Evolutionary conservation across 2,329 filamentous ascomycete species (phyloP).

Genomic region (Tricladium varicosporioides): DNA sequence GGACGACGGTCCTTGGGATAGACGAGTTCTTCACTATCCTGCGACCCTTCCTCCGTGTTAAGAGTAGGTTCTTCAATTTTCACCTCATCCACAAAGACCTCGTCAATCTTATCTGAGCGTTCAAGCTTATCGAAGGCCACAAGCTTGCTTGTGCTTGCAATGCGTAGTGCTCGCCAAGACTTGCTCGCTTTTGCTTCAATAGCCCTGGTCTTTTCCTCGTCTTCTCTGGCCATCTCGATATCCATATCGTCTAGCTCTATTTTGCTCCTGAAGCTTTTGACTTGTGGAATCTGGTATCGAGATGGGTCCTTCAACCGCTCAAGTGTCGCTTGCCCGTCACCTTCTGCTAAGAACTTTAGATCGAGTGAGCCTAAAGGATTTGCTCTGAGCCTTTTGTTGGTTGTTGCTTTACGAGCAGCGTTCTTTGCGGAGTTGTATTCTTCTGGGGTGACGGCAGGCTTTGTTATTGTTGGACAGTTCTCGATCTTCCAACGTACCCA

Average conservation of each 20-base stretch:
- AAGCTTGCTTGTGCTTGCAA: constrained; percentile 73
- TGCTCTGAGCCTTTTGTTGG: constrained; percentile 67
- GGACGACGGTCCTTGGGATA: constrained; percentile 50
- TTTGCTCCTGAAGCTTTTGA: constrained; percentile 67
- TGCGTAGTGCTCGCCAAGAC: constrained; percentile 82
- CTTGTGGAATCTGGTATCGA: constrained; percentile 66
- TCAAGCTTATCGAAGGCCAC: constrained; percentile 84
- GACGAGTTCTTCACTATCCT: constrained; percentile 34
- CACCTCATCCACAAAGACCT: constrained; percentile 50
- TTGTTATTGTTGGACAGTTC: constrained; percentile 83
- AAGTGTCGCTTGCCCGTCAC: constrained; percentile 58
- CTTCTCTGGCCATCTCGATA: constrained; percentile 72
- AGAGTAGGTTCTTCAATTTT: constrained; percentile 36
- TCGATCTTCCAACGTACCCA: constrained; percentile 99
- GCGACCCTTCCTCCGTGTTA: constrained; percentile 35
- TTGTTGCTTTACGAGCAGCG: constrained; percentile 62
- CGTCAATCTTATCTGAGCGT: constrained; percentile 67
- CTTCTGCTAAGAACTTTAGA: constrained; percentile 74
- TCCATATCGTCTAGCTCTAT: constrained; percentile 83
- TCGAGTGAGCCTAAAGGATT: constrained; percentile 71
- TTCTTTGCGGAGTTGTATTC: constrained; percentile 70
- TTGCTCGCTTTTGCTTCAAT: constrained; percentile 80
- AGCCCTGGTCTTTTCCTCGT: constrained; percentile 55
- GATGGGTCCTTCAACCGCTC: constrained; percentile 65
- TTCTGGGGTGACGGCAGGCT: constrained; percentile 64